These are phyloP conservation scores for Amphirosellinia nigrospora DNA, from an alignment of 495 filamentous ascomycete species.

Conservation along the genomic window DNA sequence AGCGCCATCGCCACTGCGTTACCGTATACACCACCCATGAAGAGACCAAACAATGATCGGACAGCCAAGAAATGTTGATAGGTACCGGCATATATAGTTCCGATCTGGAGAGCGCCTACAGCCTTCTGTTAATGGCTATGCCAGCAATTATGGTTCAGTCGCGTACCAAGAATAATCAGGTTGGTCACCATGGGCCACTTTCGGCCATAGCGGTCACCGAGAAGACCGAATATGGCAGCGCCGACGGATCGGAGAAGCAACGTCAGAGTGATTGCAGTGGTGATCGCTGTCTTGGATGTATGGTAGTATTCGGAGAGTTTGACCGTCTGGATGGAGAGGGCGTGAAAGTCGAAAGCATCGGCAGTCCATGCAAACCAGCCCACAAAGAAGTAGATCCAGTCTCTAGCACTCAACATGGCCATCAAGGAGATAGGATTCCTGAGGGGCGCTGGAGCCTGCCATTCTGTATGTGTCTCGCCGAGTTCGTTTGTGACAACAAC, in stretches of 20 bases:
- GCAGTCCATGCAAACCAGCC: conserved; percentile 70
- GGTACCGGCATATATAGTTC: conserved; percentile 70
- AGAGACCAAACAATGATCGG: conserved; percentile 73
- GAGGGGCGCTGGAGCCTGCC: conserved; percentile 63
- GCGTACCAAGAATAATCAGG: conserved; percentile 62
- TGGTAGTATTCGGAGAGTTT: conserved; percentile 72
- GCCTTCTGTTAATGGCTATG: conserved; percentile 34
- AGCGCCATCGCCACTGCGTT: conserved; percentile 82
- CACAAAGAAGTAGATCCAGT: conserved; percentile 71
- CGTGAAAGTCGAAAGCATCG: conserved; percentile 80
- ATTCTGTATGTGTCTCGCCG: conserved; percentile 62
- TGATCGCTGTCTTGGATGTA: conserved; percentile 68
- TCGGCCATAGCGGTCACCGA: conserved; percentile 75
- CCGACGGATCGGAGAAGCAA: conserved; percentile 74
- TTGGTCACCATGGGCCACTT: conserved; percentile 83
- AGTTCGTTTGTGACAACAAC: conserved; percentile 65
- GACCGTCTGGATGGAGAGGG: conserved; percentile 72
- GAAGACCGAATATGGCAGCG: conserved; percentile 72
- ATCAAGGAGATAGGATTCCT: conserved; percentile 67
- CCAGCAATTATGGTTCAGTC: background rate
- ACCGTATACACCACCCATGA: conserved; percentile 85
- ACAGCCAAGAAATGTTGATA: conserved; percentile 75
- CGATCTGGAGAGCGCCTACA: conserved; percentile 66
- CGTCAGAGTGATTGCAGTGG: conserved; percentile 76
- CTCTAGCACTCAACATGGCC: conserved; percentile 56